Conservation (phyloP, 768 basidiomycete genomes). For the Phaeotremella skinneri region DNA sequence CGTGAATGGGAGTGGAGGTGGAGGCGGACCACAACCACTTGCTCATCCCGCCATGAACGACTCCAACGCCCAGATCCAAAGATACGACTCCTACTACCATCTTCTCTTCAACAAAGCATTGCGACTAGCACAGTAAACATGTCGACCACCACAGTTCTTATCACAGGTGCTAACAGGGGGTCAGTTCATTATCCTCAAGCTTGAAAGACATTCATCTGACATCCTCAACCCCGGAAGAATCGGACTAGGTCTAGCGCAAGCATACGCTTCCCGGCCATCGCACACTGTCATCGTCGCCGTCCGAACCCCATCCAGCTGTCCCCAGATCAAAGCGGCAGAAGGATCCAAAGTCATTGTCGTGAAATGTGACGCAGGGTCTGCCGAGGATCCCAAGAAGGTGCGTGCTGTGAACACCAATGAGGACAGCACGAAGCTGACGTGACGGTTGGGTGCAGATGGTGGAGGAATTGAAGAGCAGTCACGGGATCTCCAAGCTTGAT, state of each 20-base stretch:
- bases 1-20: slow-evolving; percentile 3
- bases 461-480: slow-evolving; percentile 18
- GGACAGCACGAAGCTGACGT: slow-evolving; percentile 3
- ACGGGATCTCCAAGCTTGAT: slow-evolving; percentile 27
- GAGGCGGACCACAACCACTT: not conserved
- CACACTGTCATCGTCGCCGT: slow-evolving; percentile 31
- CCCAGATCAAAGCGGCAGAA: slow-evolving; percentile 13
- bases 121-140: too few relatives aligned
- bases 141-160: slow-evolving; percentile 22
- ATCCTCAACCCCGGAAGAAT: slow-evolving; percentile 16
- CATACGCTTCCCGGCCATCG: slow-evolving; percentile 17
- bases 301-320: slow-evolving; percentile 22
- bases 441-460: slow-evolving; percentile 14
- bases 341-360: slow-evolving; percentile 28
- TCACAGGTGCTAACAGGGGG: slow-evolving; percentile 37
- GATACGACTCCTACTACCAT: not conserved
- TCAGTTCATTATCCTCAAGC: slow-evolving; percentile 3
- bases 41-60: not conserved
- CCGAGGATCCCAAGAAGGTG: slow-evolving; percentile 13
- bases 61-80: not conserved
- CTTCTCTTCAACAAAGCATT: not conserved
- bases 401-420: not conserved
- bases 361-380: slow-evolving; percentile 16
- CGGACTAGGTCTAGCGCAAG: slow-evolving; percentile 29
- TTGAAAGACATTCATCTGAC: not conserved